phyloP scores from a whole-genome alignment of 331 rosid genomes.

The Telfairia occidentalis region DNA sequence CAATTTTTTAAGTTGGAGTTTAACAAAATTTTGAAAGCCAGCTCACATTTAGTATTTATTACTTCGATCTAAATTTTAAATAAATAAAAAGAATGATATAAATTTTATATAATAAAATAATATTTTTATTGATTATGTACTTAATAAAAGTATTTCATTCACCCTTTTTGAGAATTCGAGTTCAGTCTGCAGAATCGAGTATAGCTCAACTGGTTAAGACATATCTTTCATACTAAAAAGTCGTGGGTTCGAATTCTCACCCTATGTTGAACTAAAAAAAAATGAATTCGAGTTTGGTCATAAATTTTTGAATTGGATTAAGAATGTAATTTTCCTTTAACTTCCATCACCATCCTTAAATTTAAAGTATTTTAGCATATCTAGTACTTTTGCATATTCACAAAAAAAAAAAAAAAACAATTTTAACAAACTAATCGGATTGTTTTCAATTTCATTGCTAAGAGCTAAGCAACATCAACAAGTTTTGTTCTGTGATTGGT shows the following conservation, averaged over 20 bases:
- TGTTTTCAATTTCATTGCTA: background rate
- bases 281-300: no score
- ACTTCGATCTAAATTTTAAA: background rate
- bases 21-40: background rate
- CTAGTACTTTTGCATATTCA: no score
- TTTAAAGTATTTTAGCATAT: background rate
- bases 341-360: background rate
- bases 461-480: no score
- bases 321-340: background rate
- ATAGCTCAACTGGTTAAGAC: no score
- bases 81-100: background rate
- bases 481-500: background rate
- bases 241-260: no score
- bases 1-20: background rate
- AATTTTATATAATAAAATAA: background rate
- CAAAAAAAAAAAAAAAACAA: no score
- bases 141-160: background rate
- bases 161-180: no score
- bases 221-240: no score
- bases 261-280: no score
- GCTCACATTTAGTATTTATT: background rate
- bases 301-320: background rate
- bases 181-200: no score
- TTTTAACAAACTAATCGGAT: background rate
- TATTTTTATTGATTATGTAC: no score